Evolutionary conservation across 352 stramenopile genomes (phyloP).

Genomic region (Globisporangium okanoganense): DNA sequence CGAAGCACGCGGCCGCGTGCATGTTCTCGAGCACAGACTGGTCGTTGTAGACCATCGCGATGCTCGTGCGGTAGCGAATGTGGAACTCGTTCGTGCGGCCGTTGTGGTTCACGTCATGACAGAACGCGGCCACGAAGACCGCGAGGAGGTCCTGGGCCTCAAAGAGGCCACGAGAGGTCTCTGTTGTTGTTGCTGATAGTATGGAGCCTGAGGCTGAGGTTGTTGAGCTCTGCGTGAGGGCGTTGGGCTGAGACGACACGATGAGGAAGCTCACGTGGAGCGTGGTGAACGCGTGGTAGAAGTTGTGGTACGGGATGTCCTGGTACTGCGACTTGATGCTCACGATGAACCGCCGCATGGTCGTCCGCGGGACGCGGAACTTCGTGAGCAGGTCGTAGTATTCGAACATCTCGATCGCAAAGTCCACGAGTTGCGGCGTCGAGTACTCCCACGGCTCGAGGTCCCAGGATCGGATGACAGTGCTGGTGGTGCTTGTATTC

Average conservation of each 20-base stretch:
- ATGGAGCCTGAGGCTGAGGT: not conserved
- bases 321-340: conserved; percentile 72
- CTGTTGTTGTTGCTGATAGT: not conserved
- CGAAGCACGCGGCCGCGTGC: conserved; percentile 76
- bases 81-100: conserved; percentile 89
- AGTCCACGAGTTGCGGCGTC: conserved; percentile 57
- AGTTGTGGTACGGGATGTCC: conserved; percentile 86
- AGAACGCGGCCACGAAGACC: conserved; percentile 77
- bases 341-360: conserved; percentile 61
- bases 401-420: conserved; percentile 72
- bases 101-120: conserved; percentile 88
- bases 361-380: conserved; percentile 53
- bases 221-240: not conserved
- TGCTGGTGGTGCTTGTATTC: not conserved
- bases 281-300: conserved; percentile 78
- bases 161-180: conserved; percentile 25
- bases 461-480: conserved; percentile 36
- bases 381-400: conserved; percentile 57
- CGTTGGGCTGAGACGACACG: conserved; percentile 37
- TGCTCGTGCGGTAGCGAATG: conserved; percentile 61
- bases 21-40: conserved; percentile 88
- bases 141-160: conserved; percentile 58
- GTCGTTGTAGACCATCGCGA: conserved; percentile 88
- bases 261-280: conserved; percentile 80
- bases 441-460: conserved; percentile 62